Conservation (phyloP, 306 rosid genomes). For the Lupinus albus region DNA sequence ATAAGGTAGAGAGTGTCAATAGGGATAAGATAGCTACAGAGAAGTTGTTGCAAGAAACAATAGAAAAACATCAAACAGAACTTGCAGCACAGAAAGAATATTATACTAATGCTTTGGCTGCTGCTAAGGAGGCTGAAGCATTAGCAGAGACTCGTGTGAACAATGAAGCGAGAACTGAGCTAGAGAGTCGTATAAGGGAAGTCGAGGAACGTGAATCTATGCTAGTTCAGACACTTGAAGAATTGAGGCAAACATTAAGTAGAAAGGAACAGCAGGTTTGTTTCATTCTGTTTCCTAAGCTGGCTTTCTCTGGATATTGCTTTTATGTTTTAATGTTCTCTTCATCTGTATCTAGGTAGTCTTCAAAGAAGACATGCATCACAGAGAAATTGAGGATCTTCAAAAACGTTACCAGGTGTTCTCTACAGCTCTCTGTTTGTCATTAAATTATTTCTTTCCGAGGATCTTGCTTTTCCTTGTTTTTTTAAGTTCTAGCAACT, state of each 20-base stretch:
- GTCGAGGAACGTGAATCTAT: constrained; percentile 91
- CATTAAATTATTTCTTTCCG: constrained; percentile 18
- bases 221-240: constrained; percentile 95
- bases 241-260: constrained; percentile 88
- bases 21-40: constrained; percentile 94
- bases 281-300: constrained; percentile 32
- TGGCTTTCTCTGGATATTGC: constrained; percentile 26
- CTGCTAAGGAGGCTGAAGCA: constrained; percentile 95
- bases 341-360: constrained; percentile 63
- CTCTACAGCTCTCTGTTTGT: constrained; percentile 40
- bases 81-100: constrained; percentile 82
- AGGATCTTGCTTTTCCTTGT: constrained; percentile 29
- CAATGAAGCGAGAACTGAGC: constrained; percentile 90
- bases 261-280: constrained; percentile 95
- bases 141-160: constrained; percentile 92
- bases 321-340: constrained; percentile 29
- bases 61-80: constrained; percentile 89
- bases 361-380: constrained; percentile 89
- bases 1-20: constrained; percentile 92
- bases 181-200: constrained; percentile 86
- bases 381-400: constrained; percentile 91
- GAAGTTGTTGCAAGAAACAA: constrained; percentile 88
- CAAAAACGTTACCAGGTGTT: constrained; percentile 92
- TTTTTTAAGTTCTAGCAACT: constrained; percentile 6
- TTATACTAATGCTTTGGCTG: constrained; percentile 84